Conservation (phyloP, 768 basidiomycete genomes). For the Calocera viscosa region DNA sequence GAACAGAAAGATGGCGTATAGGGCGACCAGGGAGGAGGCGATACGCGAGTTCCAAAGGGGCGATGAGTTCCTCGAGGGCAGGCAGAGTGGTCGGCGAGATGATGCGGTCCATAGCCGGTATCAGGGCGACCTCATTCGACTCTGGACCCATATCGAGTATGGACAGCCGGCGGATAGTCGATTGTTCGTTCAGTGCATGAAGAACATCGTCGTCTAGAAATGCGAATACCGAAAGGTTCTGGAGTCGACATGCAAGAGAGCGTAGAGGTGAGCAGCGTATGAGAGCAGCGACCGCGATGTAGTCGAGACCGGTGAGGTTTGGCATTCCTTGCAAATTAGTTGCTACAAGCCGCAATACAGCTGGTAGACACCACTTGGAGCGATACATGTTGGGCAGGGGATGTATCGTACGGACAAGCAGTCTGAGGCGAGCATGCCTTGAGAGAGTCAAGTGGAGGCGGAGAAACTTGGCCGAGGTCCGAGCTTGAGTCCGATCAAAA, state of each 20-base stretch:
- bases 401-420: background rate
- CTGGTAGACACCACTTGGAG: background rate
- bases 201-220: background rate
- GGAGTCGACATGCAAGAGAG: background rate
- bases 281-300: background rate
- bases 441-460: background rate
- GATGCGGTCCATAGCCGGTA: background rate
- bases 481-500: background rate
- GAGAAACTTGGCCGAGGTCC: background rate
- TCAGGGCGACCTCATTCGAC: background rate
- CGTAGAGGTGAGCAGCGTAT: background rate
- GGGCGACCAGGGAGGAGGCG: background rate
- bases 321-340: background rate
- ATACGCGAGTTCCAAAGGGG: background rate
- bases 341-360: background rate
- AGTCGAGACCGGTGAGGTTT: background rate
- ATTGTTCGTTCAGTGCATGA: background rate
- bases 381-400: background rate
- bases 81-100: background rate
- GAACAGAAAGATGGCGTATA: background rate
- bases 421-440: background rate
- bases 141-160: background rate
- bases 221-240: background rate
- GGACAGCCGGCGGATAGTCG: background rate
- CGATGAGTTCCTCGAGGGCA: background rate